These are phyloP conservation scores for Kondoa malvinella DNA, from an alignment of 768 basidiomycete genomes.

Conservation along the genomic window DNA sequence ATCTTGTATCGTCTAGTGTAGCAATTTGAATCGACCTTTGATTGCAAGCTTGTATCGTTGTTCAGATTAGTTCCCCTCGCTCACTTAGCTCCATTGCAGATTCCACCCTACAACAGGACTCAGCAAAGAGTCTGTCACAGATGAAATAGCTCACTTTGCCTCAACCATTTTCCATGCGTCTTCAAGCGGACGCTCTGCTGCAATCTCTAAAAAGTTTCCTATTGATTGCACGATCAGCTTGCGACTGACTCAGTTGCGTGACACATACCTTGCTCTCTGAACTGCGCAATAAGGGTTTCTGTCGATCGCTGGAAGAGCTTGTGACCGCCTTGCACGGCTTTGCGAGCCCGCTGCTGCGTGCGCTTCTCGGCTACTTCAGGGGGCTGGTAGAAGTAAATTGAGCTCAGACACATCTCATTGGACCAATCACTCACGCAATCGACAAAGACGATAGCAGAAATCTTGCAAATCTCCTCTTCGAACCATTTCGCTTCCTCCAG, in stretches of 20 bases:
- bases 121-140: background rate
- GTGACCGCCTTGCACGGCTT: background rate
- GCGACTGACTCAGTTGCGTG: background rate
- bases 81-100: background rate
- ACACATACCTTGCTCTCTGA: background rate
- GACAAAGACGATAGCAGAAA: background rate
- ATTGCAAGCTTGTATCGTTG: no score
- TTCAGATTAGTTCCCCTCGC: background rate
- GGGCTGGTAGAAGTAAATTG: no score
- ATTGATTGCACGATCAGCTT: no score
- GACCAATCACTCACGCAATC: background rate
- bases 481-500: background rate
- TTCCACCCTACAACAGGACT: background rate
- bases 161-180: background rate
- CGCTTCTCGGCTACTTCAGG: no score
- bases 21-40: no score
- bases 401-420: no score
- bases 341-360: background rate
- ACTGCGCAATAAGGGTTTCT: background rate
- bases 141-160: background rate
- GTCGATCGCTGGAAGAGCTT: background rate
- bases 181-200: background rate
- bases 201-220: no score
- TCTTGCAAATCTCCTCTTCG: background rate
- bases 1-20: no score